Conservation (phyloP, 2,329 filamentous ascomycete genomes). For the Xenosphaeropsis pyriputrescens region DNA sequence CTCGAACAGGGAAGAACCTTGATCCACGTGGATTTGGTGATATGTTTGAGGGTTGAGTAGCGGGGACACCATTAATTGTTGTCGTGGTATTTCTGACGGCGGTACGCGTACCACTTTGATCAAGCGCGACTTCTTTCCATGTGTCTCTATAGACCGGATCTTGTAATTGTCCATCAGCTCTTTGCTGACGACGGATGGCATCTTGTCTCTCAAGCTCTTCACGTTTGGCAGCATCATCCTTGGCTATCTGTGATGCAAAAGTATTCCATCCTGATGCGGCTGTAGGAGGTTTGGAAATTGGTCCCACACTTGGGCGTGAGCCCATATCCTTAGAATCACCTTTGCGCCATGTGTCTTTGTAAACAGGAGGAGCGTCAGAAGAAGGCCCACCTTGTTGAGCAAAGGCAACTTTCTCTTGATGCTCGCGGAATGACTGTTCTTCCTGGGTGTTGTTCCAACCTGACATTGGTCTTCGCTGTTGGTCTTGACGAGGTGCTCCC, state of each 20-base stretch:
- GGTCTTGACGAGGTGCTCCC: conserved; percentile 4
- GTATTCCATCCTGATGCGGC: conserved; percentile 1
- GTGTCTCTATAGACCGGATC: conserved; percentile 4
- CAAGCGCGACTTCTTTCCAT: conserved; percentile 10
- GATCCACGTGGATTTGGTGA: conserved; percentile 35
- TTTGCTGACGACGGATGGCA: conserved; percentile 1
- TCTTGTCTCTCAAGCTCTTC: conserved; percentile 1
- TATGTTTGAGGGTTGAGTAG: conserved; percentile 9
- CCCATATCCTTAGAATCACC: too few relatives aligned
- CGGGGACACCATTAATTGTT: conserved; percentile 7
- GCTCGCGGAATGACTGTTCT: neutral
- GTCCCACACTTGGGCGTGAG: too few relatives aligned
- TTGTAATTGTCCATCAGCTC: neutral
- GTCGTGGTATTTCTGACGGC: conserved; percentile 9
- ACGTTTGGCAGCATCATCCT: conserved; percentile 3
- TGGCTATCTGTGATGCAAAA: conserved; percentile 1
- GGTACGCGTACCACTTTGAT: conserved; percentile 15
- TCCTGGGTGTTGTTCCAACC: conserved; percentile 7
- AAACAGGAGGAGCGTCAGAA: conserved; percentile 9
- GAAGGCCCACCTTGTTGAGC: conserved; percentile 7
- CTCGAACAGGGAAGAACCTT: conserved; percentile 43
- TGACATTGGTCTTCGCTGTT: conserved; percentile 4
- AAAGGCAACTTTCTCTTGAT: conserved; percentile 9
- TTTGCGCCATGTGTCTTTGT: conserved; percentile 16
- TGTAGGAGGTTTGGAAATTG: too few relatives aligned